Conservation (phyloP, 2,329 filamentous ascomycete genomes). For the Moelleriella libera region DNA sequence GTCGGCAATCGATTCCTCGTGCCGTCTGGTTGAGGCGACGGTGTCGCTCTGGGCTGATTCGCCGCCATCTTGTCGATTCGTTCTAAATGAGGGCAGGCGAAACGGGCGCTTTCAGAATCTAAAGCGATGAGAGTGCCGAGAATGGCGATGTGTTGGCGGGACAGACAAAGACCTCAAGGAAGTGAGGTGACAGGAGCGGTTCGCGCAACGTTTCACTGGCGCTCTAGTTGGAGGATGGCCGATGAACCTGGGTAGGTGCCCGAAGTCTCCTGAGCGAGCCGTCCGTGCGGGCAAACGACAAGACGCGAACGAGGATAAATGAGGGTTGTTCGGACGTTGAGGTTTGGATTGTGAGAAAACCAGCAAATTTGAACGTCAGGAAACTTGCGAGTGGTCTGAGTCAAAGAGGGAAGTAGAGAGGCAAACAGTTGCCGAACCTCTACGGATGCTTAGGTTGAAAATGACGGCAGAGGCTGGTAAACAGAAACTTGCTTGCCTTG, state of each 20-base stretch:
- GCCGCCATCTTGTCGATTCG: slow-evolving; percentile 9
- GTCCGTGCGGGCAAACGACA: not conserved
- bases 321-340: too few species aligned
- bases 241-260: not conserved
- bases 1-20: slow-evolving; percentile 78
- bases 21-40: slow-evolving; percentile 44
- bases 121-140: not conserved
- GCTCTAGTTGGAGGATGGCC: too few species aligned
- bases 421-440: slow-evolving; percentile 1
- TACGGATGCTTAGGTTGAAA: not conserved
- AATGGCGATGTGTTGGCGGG: not conserved
- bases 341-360: too few species aligned
- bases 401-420: slow-evolving; percentile 1
- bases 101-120: not conserved
- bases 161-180: not conserved
- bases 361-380: too few species aligned
- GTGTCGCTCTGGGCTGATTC: slow-evolving; percentile 17
- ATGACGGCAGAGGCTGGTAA: slow-evolving; percentile 1
- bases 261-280: not conserved
- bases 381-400: not conserved
- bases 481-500: slow-evolving; percentile 1
- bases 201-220: not conserved
- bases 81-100: not conserved
- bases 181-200: not conserved
- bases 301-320: not conserved